Evolutionary conservation across 371 early-diverging fungal species (phyloP).

Genomic region (Zychaea mexicana): DNA sequence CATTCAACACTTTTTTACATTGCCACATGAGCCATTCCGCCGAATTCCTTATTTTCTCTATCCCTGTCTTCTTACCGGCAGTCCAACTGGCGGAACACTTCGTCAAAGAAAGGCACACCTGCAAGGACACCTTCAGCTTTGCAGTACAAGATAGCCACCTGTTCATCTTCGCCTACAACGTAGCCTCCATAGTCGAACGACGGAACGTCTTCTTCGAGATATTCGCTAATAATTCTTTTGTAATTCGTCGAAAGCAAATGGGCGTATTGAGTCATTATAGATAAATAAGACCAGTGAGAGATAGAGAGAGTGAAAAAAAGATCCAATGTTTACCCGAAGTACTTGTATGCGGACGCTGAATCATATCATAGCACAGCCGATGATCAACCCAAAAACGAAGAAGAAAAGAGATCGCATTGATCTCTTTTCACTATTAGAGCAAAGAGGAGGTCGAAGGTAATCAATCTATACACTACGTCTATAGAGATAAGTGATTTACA

Average conservation of each 20-base stretch:
- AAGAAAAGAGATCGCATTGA: too few species aligned
- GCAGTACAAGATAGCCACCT: slow-evolving; percentile 84
- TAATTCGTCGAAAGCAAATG: slow-evolving; percentile 80
- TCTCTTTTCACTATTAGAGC: too few species aligned
- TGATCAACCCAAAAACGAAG: too few species aligned
- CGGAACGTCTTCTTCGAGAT: slow-evolving; percentile 94
- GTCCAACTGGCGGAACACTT: slow-evolving; percentile 88
- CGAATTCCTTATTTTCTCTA: background rate
- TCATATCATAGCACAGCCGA: too few species aligned
- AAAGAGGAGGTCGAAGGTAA: too few species aligned
- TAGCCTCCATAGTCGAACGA: slow-evolving; percentile 97
- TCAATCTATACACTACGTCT: too few species aligned
- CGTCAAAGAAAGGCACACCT: slow-evolving; percentile 94
- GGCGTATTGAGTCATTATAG: slow-evolving; percentile 33
- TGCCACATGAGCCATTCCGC: background rate
- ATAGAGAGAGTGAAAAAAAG: too few species aligned
- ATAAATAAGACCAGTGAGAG: too few species aligned
- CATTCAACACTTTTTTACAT: slow-evolving; percentile 75
- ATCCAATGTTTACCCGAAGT: too few species aligned
- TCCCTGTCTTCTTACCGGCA: slow-evolving; percentile 67
- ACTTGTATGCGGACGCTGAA: too few species aligned
- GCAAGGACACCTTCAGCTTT: slow-evolving; percentile 93
- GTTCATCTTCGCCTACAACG: slow-evolving; percentile 91
- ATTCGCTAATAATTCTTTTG: slow-evolving; percentile 68
- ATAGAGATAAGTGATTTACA: too few species aligned